A percentile compares a stretch with the other conserved stretches of the same genome.
phyloP scores from a whole-genome alignment of 202 grass and related monocot species.

The Digitaria exilis region DNA sequence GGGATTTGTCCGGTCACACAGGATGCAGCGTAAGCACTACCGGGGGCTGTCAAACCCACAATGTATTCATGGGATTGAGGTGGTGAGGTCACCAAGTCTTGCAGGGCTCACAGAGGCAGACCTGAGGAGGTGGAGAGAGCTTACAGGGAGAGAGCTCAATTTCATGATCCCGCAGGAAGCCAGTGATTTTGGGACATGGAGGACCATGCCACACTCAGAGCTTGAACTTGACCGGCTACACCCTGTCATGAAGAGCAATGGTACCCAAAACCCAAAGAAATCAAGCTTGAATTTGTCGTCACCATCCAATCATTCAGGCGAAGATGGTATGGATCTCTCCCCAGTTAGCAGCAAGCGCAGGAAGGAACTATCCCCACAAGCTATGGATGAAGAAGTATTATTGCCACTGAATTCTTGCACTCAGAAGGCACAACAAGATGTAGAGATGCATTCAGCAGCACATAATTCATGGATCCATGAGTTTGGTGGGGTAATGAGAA shows the following conservation, averaged over 20 bases:
- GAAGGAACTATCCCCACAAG: constrained; percentile 65
- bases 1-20: constrained; percentile 91
- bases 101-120: constrained; percentile 61
- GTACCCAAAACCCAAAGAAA: constrained; percentile 66
- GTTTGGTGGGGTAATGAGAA: constrained; percentile 84
- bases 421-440: constrained; percentile 58
- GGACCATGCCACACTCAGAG: constrained; percentile 77
- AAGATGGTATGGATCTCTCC: constrained; percentile 86
- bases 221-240: constrained; percentile 76
- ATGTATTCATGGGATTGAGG: constrained; percentile 96
- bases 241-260: constrained; percentile 46
- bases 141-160: constrained; percentile 86
- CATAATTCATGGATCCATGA: constrained; percentile 68
- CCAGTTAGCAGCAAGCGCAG: constrained; percentile 80
- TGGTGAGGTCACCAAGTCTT: constrained; percentile 74
- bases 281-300: constrained; percentile 83
- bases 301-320: constrained; percentile 69
- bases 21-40: constrained; percentile 98
- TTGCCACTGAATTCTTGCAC: constrained; percentile 57
- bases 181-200: constrained; percentile 94
- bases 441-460: constrained; percentile 59
- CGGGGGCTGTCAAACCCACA: constrained; percentile 93
- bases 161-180: constrained; percentile 80
- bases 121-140: constrained; percentile 85
- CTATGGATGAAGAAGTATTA: constrained; percentile 83